Conservation (phyloP, 2,329 filamentous ascomycete species). For the Parastagonospora avenae region DNA sequence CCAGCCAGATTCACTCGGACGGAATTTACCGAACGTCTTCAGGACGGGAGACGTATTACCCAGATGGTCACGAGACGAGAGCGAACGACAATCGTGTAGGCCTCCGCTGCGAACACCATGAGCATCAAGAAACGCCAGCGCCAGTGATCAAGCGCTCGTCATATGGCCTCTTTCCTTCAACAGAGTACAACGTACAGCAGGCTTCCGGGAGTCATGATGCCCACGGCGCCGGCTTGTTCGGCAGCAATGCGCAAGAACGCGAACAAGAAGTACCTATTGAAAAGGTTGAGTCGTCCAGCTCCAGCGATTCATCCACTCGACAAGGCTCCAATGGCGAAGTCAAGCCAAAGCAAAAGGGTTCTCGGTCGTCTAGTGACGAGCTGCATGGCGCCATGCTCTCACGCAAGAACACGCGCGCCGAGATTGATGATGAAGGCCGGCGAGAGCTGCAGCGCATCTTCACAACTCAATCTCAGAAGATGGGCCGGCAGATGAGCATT, state of each 20-base stretch:
- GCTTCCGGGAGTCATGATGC: neutral
- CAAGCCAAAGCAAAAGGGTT: slow-evolving; percentile 9
- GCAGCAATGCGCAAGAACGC: neutral
- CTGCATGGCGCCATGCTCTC: slow-evolving; percentile 10
- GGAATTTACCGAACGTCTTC: slow-evolving; percentile 33
- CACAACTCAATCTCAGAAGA: slow-evolving; percentile 28
- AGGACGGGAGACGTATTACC: slow-evolving; percentile 35
- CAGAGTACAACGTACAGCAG: neutral
- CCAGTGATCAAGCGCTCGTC: neutral
- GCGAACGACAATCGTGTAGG: neutral
- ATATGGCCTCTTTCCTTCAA: neutral
- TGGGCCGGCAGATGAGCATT: slow-evolving; percentile 27
- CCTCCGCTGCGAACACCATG: slow-evolving; percentile 7
- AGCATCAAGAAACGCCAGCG: neutral
- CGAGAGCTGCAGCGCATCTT: slow-evolving; percentile 34
- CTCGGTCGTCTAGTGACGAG: slow-evolving; percentile 4
- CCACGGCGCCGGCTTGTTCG: neutral
- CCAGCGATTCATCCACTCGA: slow-evolving; percentile 25
- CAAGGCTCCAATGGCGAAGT: slow-evolving; percentile 15
- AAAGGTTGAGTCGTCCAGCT: slow-evolving; percentile 13
- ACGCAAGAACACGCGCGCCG: slow-evolving; percentile 19
- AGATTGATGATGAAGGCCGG: slow-evolving; percentile 32
- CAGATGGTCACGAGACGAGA: slow-evolving; percentile 24
- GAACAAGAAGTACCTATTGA: slow-evolving; percentile 12
- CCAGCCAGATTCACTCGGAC: neutral